Evolutionary conservation across 1,139 yeast genomes (phyloP), one percentile per base, ranked within the genome.

Genomic region (Yamadazyma oceani): DNA sequence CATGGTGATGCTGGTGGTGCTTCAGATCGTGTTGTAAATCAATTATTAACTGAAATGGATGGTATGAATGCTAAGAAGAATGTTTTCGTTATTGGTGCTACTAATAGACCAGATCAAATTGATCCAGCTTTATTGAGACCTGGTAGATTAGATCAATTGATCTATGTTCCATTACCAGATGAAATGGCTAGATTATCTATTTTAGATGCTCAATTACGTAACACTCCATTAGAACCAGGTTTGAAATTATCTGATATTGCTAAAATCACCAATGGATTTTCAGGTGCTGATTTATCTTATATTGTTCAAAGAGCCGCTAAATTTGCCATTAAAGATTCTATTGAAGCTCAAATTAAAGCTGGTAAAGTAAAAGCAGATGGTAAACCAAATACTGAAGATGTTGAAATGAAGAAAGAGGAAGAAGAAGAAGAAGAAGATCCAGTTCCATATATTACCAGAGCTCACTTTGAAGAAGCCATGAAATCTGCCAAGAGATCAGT

Each of bases 11-110:
- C 97, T 27, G 97, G 97, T 57, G 98, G 98, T 49, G 98, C 97
- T 12, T 82, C 95, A 33, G 98, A 92, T 69, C 84, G 98, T 67
- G 98, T 92, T 49, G 98, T 94, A 42, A 92, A 92, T 71, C 98
- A 92, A 73, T 80, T 92, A 59, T 80, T 92, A 64, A 94, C 98
- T 9, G 98, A 92, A 72, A 92, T 92, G 98, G 98, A 92, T 66
- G 99, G 99, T 79, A 90, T 94, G 97, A 92, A 92, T 60, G 96
- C 97, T 51, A 92, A 92, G 75, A 92, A 94, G 82, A 92, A 92
- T 58, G 98, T 92, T 33, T 92, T 94, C 58, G 97, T 92, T 41
- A 88, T 92, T 69, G 99, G 98, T 68, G 99, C 99, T 34, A 92
- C 99, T 43, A 92, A 92, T 69, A 83, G 98, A 75, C 98, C 98